Percentiles rank a stretch among this genome's conserved stretches.
phyloP scores from a whole-genome alignment of 2,329 filamentous ascomycete genomes.

The Septoria linicola region DNA sequence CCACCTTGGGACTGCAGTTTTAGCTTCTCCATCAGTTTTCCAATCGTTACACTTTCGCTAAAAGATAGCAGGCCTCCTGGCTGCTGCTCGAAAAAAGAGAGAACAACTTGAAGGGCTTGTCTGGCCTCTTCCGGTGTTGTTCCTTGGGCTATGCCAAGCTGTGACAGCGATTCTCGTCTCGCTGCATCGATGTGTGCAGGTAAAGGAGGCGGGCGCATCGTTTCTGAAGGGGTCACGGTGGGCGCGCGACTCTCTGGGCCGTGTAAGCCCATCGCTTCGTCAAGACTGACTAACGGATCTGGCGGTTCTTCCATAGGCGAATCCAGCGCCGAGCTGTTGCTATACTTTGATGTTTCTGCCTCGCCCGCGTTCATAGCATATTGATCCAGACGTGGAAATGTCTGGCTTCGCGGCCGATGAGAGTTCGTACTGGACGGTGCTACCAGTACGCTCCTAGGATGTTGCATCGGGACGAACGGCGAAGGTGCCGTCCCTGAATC shows the following conservation, averaged over 20 bases:
- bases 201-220: constrained; percentile 47
- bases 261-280: constrained; percentile 41
- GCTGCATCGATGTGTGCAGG: constrained; percentile 37
- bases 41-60: constrained; percentile 72
- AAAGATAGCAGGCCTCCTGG: constrained; percentile 69
- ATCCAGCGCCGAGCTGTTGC: constrained; percentile 41
- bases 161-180: constrained; percentile 20
- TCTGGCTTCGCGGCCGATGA: constrained; percentile 80
- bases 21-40: constrained; percentile 83
- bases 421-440: constrained; percentile 55
- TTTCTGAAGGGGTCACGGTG: constrained; percentile 37
- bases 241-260: constrained; percentile 24
- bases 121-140: constrained; percentile 84
- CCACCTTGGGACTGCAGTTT: constrained; percentile 52
- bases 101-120: constrained; percentile 74
- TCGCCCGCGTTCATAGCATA: constrained; percentile 57
- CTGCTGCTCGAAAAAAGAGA: constrained; percentile 76
- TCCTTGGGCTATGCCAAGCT: constrained; percentile 44
- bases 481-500: constrained; percentile 64
- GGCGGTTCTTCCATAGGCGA: constrained; percentile 38
- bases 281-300: constrained; percentile 41
- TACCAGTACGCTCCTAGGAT: constrained; percentile 39
- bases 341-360: constrained; percentile 55
- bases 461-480: constrained; percentile 59
- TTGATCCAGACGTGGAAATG: constrained; percentile 71